Evolutionary conservation across 2,329 filamentous ascomycete genomes (phyloP), one percentile per base, ranked within the genome.

Genomic region (Arthroderma sp.): DNA sequence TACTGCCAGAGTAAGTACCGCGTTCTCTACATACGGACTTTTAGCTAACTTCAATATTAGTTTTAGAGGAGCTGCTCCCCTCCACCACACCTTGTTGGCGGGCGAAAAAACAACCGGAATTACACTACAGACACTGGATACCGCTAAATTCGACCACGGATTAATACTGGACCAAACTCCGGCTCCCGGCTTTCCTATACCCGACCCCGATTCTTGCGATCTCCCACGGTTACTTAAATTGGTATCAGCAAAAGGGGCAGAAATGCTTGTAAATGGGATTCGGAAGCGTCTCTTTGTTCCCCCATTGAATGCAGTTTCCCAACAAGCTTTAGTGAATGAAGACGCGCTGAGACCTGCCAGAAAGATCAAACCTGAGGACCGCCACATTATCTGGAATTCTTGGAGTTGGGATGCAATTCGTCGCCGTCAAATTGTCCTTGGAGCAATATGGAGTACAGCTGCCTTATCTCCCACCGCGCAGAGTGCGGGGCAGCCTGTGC

Each of bases 41-140:
- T 15, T 17, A 28, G 28, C 38, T 47, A 52, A 39, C 61, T 31
- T 19, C 58, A 33, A n/a, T 15, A 52, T 51, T 55, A 88, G 86
- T 68, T 82, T 95, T 59, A 84, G 86, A 58, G 93, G 93, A 1
- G 81, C 93, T 9, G 88, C 93, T 1, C 93, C 93, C 0, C 77
- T 98, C 13, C 86, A 95, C 61, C 87, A 91, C 70, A 83, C 88
- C n/a, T 77, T 97, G 37, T 76, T 97, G 13, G 73, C 79, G 28
- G 74, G 78, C 11, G 76, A 81, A 56, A 66, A 66, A 0, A 72
- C 75, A 59, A 88, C 87, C 0, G 93, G 93, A 23, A 79, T 96
- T 21, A 86, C 87, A 0, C 76, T 98, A 25, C 93, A 98, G 70
- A 97, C 91, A 0, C 79, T 98, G 38, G 83, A 96, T 69, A 79